Evolutionary conservation across 2,329 filamentous ascomycete genomes (phyloP).

Genomic region (Xylogone sp.): DNA sequence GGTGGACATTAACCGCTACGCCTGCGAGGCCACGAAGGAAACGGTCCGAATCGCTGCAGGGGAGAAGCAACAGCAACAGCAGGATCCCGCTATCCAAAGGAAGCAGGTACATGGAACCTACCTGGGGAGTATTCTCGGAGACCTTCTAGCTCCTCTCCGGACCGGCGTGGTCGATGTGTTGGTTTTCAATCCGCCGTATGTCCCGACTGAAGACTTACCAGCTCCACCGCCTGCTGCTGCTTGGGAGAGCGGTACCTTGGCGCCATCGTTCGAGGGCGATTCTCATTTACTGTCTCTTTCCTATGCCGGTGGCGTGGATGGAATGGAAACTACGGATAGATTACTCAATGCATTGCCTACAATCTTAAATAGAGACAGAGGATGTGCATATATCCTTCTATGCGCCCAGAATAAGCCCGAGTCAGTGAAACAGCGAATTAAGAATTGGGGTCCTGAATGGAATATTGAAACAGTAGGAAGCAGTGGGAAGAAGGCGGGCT

Average conservation of each 20-base stretch:
- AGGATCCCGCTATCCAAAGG: slow-evolving; percentile 28
- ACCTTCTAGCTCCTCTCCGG: slow-evolving; percentile 63
- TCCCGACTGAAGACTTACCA: slow-evolving; percentile 78
- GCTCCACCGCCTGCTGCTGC: slow-evolving; percentile 33
- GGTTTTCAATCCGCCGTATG: slow-evolving; percentile 96
- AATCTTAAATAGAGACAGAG: slow-evolving; percentile 57
- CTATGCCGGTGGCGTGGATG: slow-evolving; percentile 84
- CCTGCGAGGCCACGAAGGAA: slow-evolving; percentile 69
- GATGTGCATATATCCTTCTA: slow-evolving; percentile 84
- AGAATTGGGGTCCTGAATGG: slow-evolving; percentile 60
- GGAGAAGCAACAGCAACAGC: too few species aligned
- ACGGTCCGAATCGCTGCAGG: slow-evolving; percentile 55
- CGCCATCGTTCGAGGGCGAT: slow-evolving; percentile 66
- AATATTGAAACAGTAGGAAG: slow-evolving; percentile 70
- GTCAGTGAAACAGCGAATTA: slow-evolving; percentile 62
- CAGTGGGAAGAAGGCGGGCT: slow-evolving; percentile 85
- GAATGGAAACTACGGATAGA: slow-evolving; percentile 89
- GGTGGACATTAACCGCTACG: slow-evolving; percentile 81
- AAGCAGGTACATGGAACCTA: slow-evolving; percentile 42
- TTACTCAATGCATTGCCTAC: slow-evolving; percentile 66
- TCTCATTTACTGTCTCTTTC: slow-evolving; percentile 79
- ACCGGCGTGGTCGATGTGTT: slow-evolving; percentile 69
- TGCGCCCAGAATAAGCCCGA: slow-evolving; percentile 88
- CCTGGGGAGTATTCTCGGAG: slow-evolving; percentile 64
- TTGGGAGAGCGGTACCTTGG: slow-evolving; percentile 22